Evolutionary conservation across 345 rosid genomes (phyloP), one percentile per base, ranked within the genome.

Genomic region (Brassica incana): DNA sequence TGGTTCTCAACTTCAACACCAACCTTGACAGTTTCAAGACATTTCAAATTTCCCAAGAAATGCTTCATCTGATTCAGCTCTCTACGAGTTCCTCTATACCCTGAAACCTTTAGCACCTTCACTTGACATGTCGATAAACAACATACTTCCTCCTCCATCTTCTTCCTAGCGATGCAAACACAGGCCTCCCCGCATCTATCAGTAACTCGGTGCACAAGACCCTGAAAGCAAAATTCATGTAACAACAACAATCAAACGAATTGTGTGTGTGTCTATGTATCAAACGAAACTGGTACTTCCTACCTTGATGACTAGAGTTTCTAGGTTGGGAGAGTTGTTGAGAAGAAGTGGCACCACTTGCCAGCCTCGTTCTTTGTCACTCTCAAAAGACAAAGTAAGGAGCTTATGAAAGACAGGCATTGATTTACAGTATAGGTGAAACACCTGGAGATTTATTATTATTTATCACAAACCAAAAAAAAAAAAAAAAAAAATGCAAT

Each of bases 61-160:
- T 76, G 35, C 5, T n/a, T 76, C 79, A 76, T 68, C 16, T 76
- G 79, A 10, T 68, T 68, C 67, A 15, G 23, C 69, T 76, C 80
- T 69, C 43, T 33, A 52, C 3, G 3, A 33, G 70, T 77, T 8
- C 71, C 80, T 63, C 3, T 1, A 63, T 61, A 77, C 12, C 3
- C 75, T 69, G 7, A 69, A 30, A 69, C 52, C 1, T 32, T 14
- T 61, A 77, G 54, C 29, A 45, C 29, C 27, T 77, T 77, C 29
- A 69, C 70, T 45, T 18, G 75, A 33, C 70, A 77, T 12, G 52
- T 45, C 18, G 40, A 77, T 33, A 77, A 70, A 77, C 75, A 69
- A 1, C 71, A 69, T 2, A 18, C 38, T 61, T 8, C 35, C 60
- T 2, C 23, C 60, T n/a, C 5, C 56, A n/a, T n/a, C n/a, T n/a